Conservation (phyloP, 2,329 filamentous ascomycete genomes). For the Pseudocercospora fuligena region DNA sequence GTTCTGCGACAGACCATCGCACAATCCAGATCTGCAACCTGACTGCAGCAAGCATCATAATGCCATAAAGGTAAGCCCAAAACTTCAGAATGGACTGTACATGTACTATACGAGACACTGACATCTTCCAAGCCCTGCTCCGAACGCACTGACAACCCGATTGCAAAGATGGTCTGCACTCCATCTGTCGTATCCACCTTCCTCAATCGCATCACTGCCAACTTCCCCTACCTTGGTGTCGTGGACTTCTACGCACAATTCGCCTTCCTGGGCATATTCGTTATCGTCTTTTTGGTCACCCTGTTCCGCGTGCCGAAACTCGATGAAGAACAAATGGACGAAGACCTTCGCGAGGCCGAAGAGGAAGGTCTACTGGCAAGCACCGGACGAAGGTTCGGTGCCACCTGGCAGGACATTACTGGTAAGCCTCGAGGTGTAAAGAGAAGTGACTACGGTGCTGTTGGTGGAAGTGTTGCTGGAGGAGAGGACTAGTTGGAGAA, state of each 20-base stretch:
- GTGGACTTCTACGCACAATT: constrained; percentile 98
- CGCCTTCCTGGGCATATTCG: constrained; percentile 78
- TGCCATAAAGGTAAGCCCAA: constrained; percentile 59
- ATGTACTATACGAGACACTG: not conserved
- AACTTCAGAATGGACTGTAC: not conserved
- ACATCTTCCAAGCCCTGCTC: constrained; percentile 67
- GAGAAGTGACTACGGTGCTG: constrained; percentile 22
- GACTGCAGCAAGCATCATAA: constrained; percentile 75
- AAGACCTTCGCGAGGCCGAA: constrained; percentile 88
- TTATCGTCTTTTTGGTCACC: constrained; percentile 78
- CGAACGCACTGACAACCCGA: constrained; percentile 71
- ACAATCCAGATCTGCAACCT: constrained; percentile 67
- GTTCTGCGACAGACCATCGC: constrained; percentile 77
- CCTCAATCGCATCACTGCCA: constrained; percentile 87
- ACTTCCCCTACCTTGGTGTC: constrained; percentile 92
- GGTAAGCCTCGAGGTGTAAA: constrained; percentile 55
- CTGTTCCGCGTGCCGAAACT: constrained; percentile 80
- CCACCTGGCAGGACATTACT: constrained; percentile 87
- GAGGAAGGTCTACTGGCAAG: constrained; percentile 89
- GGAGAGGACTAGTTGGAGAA: not conserved
- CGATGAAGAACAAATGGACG: constrained; percentile 77
- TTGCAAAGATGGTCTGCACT: constrained; percentile 82
- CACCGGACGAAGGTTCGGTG: constrained; percentile 79
- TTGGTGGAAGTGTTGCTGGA: constrained; percentile 8
- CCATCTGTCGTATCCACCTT: constrained; percentile 91